Conservation (phyloP, 2,329 filamentous ascomycete genomes). For the Clonostachys byssicola region DNA sequence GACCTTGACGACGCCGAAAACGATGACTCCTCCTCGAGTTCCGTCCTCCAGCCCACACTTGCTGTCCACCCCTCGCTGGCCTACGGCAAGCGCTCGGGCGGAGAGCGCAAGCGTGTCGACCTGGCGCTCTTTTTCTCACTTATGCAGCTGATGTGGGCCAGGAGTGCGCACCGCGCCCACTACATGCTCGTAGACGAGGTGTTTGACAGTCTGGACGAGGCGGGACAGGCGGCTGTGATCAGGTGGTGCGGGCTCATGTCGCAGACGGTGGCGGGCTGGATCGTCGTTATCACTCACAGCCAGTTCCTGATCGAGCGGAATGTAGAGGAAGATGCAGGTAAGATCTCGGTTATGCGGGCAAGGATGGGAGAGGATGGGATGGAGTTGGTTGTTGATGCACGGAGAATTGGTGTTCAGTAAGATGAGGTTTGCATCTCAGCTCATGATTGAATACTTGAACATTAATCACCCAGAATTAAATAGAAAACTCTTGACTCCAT, state of each 20-base stretch:
- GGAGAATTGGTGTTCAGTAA: too few species aligned
- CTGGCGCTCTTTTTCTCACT: slow-evolving; percentile 14
- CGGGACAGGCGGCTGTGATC: not conserved
- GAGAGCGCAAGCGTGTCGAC: slow-evolving; percentile 12
- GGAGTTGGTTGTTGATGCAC: too few species aligned
- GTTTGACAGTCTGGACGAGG: slow-evolving; percentile 11
- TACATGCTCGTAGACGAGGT: slow-evolving; percentile 13
- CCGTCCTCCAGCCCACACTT: not conserved
- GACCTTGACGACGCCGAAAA: not conserved
- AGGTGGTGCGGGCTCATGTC: not conserved
- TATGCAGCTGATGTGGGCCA: slow-evolving; percentile 5
- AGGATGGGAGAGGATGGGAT: too few species aligned
- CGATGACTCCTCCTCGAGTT: not conserved
- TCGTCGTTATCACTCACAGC: too few species aligned
- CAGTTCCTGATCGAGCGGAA: too few species aligned
- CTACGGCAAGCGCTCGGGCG: slow-evolving; percentile 2
- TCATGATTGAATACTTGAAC: too few species aligned
- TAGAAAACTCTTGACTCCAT: too few species aligned
- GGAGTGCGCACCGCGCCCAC: slow-evolving; percentile 9
- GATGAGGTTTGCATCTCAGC: too few species aligned
- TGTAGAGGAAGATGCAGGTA: too few species aligned
- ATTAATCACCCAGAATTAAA: too few species aligned
- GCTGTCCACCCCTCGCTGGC: not conserved
- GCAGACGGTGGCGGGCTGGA: not conserved
- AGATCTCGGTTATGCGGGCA: too few species aligned